phyloP scores from a whole-genome alignment of 1,139 yeast species.

The Debaryomyces sp. region DNA sequence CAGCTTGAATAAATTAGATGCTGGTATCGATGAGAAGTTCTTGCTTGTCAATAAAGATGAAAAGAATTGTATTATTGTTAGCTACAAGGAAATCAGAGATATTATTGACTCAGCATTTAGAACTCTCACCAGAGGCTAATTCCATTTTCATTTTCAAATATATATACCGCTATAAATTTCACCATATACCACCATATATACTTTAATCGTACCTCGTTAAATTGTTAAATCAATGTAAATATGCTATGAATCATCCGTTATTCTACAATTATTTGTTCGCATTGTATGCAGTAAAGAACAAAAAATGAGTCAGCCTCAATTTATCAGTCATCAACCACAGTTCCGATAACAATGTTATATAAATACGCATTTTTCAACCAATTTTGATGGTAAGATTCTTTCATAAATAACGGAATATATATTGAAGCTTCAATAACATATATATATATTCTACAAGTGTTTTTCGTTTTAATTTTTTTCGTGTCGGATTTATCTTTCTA shows the following conservation, averaged over 20 bases:
- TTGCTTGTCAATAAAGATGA: constrained; percentile 83
- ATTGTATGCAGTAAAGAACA: not conserved
- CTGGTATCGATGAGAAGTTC: constrained; percentile 84
- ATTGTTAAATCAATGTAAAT: not conserved
- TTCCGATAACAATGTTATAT: constrained; percentile 1
- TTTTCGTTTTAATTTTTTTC: not conserved
- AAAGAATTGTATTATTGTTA: constrained; percentile 74
- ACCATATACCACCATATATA: not conserved
- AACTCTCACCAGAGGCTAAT: constrained; percentile 40
- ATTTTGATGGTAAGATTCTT: not conserved
- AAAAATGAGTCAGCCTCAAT: constrained; percentile 4
- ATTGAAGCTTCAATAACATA: not conserved
- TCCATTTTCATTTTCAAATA: not conserved
- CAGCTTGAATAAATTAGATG: constrained; percentile 85
- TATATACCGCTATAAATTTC: not conserved
- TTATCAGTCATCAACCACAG: constrained; percentile 6
- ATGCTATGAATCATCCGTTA: not conserved
- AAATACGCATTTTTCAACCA: not conserved
- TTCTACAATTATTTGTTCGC: not conserved
- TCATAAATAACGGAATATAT: constrained; percentile 1
- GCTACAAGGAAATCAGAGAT: constrained; percentile 79
- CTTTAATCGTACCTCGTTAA: not conserved
- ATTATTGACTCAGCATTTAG: constrained; percentile 74
- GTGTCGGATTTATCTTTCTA: constrained; percentile 2
- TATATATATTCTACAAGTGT: constrained; percentile 3